Base-by-base conservation (phyloP, 2,329 filamentous ascomycete species). In the Epicoccum nigrum region DNA sequence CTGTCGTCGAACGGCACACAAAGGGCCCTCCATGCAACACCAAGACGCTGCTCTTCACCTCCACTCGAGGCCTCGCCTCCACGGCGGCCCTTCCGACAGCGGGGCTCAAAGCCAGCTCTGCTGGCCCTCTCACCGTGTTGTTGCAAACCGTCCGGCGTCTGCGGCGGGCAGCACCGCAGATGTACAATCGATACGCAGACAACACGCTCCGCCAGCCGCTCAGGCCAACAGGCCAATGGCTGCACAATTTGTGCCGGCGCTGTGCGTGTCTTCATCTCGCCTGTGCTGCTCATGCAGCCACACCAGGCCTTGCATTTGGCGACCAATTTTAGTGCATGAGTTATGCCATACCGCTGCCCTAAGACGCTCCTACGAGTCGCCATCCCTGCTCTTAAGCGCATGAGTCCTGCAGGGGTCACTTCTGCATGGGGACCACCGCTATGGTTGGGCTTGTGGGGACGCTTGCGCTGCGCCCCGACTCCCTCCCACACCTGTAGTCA, bases 321-420 rank as follows among this genome's bases (percentile, higher is more conserved):
- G 63, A 63, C 58, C 56, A 64, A 62, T 58, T 57, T 59, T 62
- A 59, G 61, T 59, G 68, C 70, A 71, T 64, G 65, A 68, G 56
- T 70, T 69, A 68, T 72, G 70, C 70, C 67, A 65, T 68, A 64
- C 62, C 65, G 67, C 69, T 64, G 68, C 68, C 55, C 63, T 69
- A 67, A 65, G 57, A 56, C 54, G 54, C 56, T 56, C 59, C 65
- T 67, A 66, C 67, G 65, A 70, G 65, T 70, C 68, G 67, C 64
- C 49, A 52, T 55, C 64, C 60, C 57, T 64, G 67, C 66, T 62
- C 65, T 44, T 39, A 47, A 65, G 64, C 65, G 68, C 67, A 71
- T 69, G 67, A 70, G 63, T 59, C 64, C 54, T 61, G 55, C 64
- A 65, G 65, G 68, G 67, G 67, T 67, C 51, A 19, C 57, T 57